Base-by-base conservation (phyloP, 2,329 filamentous ascomycete genomes). In the Didymellaceae sp. region DNA sequence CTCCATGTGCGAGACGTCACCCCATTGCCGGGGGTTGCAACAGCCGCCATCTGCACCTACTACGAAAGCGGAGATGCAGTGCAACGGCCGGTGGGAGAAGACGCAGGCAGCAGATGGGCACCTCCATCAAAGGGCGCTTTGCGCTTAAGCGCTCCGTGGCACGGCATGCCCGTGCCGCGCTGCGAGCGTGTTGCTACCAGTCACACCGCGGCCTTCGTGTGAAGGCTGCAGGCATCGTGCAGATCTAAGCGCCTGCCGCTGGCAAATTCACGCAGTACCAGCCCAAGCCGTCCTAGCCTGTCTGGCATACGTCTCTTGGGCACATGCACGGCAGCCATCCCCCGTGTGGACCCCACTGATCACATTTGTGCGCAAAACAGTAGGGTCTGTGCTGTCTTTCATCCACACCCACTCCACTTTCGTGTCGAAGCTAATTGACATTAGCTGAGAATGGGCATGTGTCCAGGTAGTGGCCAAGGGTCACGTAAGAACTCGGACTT, bases 91-190 rank as follows among this genome's bases (percentile, higher is more conserved):
- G 32, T 49, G 49, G 45, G 42, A 45, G 40, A 47, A 55, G 40
- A 17, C 39, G 37, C 40, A 41, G 45, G 46, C 54, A 61, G n/a
- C n/a, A n/a, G n/a, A n/a, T n/a, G n/a, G n/a, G n/a, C n/a, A 64
- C 63, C 63, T 63, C 58, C 59, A 57, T 57, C 63, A 46, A 49
- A 58, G 50, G 59, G 61, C 42, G 40, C 34, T 41, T 45, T 69
- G 68, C 67, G 67, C 65, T 62, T 69, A 70, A 60, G 61, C 39
- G 57, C 35, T 20, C 42, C 51, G 51, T 57, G 59, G 46, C 33
- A 47, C 54, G 34, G 48, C 25, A 45, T 47, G 52, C 55, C 63
- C 44, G 64, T 61, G 63, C 62, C 63, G 52, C 58, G 43, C 16
- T 21, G 17, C 17, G 39, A 59, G 63, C 63, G 63, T 58, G 37